These are phyloP conservation scores for Lentinula edodes DNA, from an alignment of 768 basidiomycete species.

Conservation along the genomic window DNA sequence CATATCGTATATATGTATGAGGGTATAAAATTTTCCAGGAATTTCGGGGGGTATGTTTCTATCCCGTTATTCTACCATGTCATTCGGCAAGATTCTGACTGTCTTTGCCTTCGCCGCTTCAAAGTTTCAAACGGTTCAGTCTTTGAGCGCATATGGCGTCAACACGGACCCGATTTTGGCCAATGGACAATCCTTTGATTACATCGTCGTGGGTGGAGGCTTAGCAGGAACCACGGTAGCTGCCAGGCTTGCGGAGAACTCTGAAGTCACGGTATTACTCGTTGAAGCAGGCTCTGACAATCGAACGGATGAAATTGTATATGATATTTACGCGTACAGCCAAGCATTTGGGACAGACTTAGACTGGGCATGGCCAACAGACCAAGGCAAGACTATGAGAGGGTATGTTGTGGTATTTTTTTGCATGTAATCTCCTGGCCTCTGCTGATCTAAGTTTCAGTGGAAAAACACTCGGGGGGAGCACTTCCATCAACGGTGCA, in stretches of 20 bases:
- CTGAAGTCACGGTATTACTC: conserved; percentile 28
- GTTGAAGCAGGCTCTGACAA: conserved; percentile 49
- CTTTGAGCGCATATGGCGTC: too few relatives aligned
- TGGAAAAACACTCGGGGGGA: conserved; percentile 42
- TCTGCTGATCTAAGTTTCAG: conserved; percentile 15
- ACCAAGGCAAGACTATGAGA: conserved; percentile 31
- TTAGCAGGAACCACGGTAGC: conserved; percentile 28
- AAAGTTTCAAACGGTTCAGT: too few relatives aligned
- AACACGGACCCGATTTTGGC: conserved; percentile 22
- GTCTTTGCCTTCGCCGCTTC: too few relatives aligned
- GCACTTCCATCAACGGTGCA: conserved; percentile 30
- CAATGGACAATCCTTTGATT: conserved; percentile 35
- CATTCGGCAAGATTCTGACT: too few relatives aligned
- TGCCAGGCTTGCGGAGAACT: conserved; percentile 30
- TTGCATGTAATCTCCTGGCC: neutral
- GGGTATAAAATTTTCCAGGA: neutral
- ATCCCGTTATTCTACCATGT: neutral
- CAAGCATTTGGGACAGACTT: conserved; percentile 35
- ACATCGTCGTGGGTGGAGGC: conserved; percentile 40
- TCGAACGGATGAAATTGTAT: conserved; percentile 36
- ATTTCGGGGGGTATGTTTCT: neutral
- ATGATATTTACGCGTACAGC: conserved; percentile 40
- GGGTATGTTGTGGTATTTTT: conserved; percentile 26
- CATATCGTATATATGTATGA: too few relatives aligned
- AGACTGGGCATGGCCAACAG: conserved; percentile 42